phyloP scores from a whole-genome alignment of 768 basidiomycete genomes.

The Termitomyces eurrhizus region DNA sequence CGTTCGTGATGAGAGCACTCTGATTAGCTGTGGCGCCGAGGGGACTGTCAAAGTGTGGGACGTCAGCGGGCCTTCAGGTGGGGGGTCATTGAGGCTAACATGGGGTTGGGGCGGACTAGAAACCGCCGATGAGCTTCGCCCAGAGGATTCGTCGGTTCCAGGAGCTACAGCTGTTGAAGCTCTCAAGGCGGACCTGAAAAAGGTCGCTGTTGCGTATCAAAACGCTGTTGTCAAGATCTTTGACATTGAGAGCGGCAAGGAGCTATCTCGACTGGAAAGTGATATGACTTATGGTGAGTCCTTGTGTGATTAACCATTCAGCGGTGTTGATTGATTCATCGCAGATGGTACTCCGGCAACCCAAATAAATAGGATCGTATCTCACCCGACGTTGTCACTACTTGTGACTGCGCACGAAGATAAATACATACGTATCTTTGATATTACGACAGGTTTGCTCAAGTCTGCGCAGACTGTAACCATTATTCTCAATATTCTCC shows the following conservation, averaged over 20 bases:
- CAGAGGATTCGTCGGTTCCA: constrained; percentile 48
- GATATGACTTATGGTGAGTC: constrained; percentile 55
- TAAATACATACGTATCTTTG: constrained; percentile 88
- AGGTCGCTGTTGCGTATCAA: constrained; percentile 87
- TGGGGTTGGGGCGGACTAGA: constrained; percentile 81
- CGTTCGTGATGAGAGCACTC: constrained; percentile 73
- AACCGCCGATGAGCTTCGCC: constrained; percentile 35
- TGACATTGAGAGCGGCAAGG: constrained; percentile 85
- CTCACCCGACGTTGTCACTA: constrained; percentile 87
- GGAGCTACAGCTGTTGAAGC: constrained; percentile 85
- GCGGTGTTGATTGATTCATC: constrained; percentile 5
- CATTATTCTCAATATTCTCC: constrained; percentile 6
- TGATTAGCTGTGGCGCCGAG: constrained; percentile 90
- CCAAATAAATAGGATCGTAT: constrained; percentile 82
- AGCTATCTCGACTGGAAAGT: constrained; percentile 57
- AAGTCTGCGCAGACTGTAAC: neutral
- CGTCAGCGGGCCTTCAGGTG: constrained; percentile 61
- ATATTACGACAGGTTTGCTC: constrained; percentile 69
- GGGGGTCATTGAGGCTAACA: constrained; percentile 63
- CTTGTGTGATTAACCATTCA: neutral
- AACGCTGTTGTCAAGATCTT: constrained; percentile 89
- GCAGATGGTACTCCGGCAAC: constrained; percentile 71
- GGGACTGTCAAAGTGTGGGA: constrained; percentile 95
- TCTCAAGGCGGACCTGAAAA: constrained; percentile 77
- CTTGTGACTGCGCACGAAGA: constrained; percentile 93